phyloP scores from a whole-genome alignment of 2,329 filamentous ascomycete genomes.

The Decorospora gaudefroyi region DNA sequence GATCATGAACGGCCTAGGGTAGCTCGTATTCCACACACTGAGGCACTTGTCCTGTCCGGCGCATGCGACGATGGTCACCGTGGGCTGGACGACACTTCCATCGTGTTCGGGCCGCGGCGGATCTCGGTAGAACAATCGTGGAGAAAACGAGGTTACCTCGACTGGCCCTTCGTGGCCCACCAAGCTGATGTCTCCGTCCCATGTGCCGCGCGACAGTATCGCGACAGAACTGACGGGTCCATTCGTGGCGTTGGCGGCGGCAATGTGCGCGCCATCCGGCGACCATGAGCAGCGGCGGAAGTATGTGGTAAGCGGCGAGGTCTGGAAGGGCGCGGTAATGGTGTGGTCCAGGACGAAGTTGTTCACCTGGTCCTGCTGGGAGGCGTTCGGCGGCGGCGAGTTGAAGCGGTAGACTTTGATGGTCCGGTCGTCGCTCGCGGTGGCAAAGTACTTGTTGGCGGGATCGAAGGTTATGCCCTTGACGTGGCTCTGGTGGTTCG shows the following conservation, averaged over 20 bases:
- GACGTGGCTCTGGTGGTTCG: slow-evolving; percentile 94
- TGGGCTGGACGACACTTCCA: slow-evolving; percentile 50
- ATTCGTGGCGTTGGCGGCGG: slow-evolving; percentile 94
- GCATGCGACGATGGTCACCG: slow-evolving; percentile 94
- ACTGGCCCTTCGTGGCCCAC: slow-evolving; percentile 97
- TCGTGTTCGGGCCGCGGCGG: slow-evolving; percentile 60
- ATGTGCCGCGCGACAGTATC: slow-evolving; percentile 87
- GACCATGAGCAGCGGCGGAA: slow-evolving; percentile 97
- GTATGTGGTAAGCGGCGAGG: slow-evolving; percentile 93
- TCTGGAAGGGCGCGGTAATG: slow-evolving; percentile 83
- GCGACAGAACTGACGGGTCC: slow-evolving; percentile 96
- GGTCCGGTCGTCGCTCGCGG: slow-evolving; percentile 92
- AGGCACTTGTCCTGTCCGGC: slow-evolving; percentile 96
- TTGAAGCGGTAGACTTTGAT: slow-evolving; percentile 98
- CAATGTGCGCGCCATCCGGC: slow-evolving; percentile 94
- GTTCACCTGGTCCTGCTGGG: slow-evolving; percentile 91
- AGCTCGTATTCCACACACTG: slow-evolving; percentile 97
- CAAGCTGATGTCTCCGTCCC: slow-evolving; percentile 96
- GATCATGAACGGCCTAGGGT: slow-evolving; percentile 86
- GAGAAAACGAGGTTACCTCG: slow-evolving; percentile 96
- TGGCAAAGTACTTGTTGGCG: slow-evolving; percentile 98
- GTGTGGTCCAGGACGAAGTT: slow-evolving; percentile 96
- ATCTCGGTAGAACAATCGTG: slow-evolving; percentile 78
- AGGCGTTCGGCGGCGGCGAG: slow-evolving; percentile 82
- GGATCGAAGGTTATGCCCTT: slow-evolving; percentile 99